These are phyloP conservation scores for Chloranthus sessilifolius DNA, from an alignment of 164 flowering plant species.

Conservation along the genomic window DNA sequence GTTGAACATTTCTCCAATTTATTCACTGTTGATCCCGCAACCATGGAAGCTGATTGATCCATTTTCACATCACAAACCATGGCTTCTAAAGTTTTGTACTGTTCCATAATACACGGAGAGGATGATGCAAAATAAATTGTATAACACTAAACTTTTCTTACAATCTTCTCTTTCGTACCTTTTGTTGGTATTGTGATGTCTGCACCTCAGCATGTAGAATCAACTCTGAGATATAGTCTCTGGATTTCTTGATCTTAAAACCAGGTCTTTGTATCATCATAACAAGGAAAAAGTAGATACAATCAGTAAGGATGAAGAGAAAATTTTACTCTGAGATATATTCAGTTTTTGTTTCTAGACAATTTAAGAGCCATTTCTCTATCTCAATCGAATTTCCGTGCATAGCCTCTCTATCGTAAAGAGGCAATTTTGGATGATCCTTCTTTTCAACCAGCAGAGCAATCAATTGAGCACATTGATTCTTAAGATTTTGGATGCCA, in stretches of 20 bases:
- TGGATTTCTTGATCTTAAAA: slow-evolving; percentile 57
- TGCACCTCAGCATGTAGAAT: slow-evolving; percentile 86
- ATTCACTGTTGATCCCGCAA: slow-evolving; percentile 25
- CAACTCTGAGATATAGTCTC: slow-evolving; percentile 71
- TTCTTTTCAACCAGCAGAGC: slow-evolving; percentile 1
- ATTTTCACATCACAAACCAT: slow-evolving; percentile 57
- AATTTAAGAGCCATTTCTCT: neutral
- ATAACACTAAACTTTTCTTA: slow-evolving; percentile 1
- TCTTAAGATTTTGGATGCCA: slow-evolving; percentile 8
- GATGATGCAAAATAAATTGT: neutral
- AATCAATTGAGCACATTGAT: slow-evolving; percentile 4
- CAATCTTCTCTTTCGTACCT: slow-evolving; percentile 36
- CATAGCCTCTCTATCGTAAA: neutral
- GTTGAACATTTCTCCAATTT: slow-evolving; percentile 44
- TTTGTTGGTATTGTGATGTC: slow-evolving; percentile 71
- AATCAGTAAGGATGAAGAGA: neutral
- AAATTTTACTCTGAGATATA: neutral
- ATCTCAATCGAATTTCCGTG: slow-evolving; percentile 2
- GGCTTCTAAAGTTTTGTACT: slow-evolving; percentile 76
- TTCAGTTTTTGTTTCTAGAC: slow-evolving; percentile 1
- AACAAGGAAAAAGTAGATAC: slow-evolving; percentile 7
- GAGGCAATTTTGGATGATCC: neutral
- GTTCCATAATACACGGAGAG: slow-evolving; percentile 18
- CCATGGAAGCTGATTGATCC: slow-evolving; percentile 26
- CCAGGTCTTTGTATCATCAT: slow-evolving; percentile 3